phyloP scores from a whole-genome alignment of 345 rosid species.

The Melaleuca quinquenervia region DNA sequence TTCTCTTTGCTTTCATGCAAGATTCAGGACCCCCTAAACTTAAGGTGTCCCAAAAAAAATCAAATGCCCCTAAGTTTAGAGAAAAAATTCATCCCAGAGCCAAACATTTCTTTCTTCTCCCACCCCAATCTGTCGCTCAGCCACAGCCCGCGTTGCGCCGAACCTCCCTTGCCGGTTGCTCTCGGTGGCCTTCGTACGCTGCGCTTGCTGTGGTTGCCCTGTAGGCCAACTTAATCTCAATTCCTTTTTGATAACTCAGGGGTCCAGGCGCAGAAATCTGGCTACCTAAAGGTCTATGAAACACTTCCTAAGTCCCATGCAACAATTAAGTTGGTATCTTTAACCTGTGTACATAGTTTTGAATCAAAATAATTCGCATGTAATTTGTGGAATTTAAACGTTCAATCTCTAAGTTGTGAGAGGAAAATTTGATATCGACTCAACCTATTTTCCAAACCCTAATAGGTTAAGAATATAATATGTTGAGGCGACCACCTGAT shows the following conservation, averaged over 20 bases:
- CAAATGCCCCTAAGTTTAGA: background rate
- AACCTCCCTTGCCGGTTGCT: background rate
- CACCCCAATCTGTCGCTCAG: background rate
- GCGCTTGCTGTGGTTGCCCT: background rate
- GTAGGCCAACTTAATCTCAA: background rate
- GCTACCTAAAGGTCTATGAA: background rate
- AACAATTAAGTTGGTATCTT: background rate
- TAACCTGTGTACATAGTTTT: background rate
- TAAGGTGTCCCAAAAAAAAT: background rate
- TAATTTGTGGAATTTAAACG: too few species aligned
- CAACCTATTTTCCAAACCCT: too few species aligned
- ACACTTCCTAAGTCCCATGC: too few species aligned
- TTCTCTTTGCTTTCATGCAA: background rate
- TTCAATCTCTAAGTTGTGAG: too few species aligned
- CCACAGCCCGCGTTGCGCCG: background rate
- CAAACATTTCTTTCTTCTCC: background rate
- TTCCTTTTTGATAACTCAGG: background rate
- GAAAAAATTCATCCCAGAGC: background rate
- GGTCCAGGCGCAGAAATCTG: background rate
- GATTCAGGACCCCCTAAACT: background rate
- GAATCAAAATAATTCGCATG: background rate
- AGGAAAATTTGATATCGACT: too few species aligned
- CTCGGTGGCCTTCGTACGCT: background rate
- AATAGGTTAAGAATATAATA: too few species aligned
- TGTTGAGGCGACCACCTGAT: too few species aligned